phyloP scores from a whole-genome alignment of 768 basidiomycete species.

The Auricularia sp. region DNA sequence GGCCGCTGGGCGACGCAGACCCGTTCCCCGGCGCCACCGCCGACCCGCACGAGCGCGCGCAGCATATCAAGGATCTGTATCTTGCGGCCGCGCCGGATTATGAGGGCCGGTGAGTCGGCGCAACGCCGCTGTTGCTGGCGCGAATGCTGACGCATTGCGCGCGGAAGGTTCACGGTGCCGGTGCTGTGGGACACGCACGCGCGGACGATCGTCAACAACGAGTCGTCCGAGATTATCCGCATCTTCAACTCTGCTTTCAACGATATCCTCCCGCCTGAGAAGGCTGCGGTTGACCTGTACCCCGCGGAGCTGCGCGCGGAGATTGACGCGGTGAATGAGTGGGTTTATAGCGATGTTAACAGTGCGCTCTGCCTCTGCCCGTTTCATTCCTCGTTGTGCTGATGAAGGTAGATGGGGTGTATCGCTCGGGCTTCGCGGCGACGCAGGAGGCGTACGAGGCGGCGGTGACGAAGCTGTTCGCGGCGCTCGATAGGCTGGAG shows the following conservation, averaged over 20 bases:
- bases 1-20: slow-evolving; percentile 26
- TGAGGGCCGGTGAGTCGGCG: slow-evolving; percentile 18
- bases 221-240: slow-evolving; percentile 33
- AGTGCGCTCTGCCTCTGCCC: slow-evolving; percentile 12
- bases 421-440: slow-evolving; percentile 36
- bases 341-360: slow-evolving; percentile 27
- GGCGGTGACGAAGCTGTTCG: slow-evolving; percentile 26
- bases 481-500: slow-evolving; percentile 29
- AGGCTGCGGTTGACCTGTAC: slow-evolving; percentile 27
- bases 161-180: slow-evolving; percentile 28
- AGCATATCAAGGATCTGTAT: slow-evolving; percentile 33
- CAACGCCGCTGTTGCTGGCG: no score
- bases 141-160: no score
- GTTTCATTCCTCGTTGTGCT: no score
- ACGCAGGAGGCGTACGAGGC: slow-evolving; percentile 34
- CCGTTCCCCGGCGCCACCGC: slow-evolving; percentile 22
- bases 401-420: slow-evolving; percentile 15
- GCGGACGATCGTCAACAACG: slow-evolving; percentile 36
- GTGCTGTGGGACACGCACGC: slow-evolving; percentile 34
- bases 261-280: slow-evolving; percentile 18
- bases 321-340: slow-evolving; percentile 35
- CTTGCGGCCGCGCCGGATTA: slow-evolving; percentile 30
- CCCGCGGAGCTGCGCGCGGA: slow-evolving; percentile 29
- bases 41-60: slow-evolving; percentile 27
- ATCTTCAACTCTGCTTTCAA: slow-evolving; percentile 33